Conservation (phyloP, 2,329 filamentous ascomycete genomes). For the Sporothrix sp. region DNA sequence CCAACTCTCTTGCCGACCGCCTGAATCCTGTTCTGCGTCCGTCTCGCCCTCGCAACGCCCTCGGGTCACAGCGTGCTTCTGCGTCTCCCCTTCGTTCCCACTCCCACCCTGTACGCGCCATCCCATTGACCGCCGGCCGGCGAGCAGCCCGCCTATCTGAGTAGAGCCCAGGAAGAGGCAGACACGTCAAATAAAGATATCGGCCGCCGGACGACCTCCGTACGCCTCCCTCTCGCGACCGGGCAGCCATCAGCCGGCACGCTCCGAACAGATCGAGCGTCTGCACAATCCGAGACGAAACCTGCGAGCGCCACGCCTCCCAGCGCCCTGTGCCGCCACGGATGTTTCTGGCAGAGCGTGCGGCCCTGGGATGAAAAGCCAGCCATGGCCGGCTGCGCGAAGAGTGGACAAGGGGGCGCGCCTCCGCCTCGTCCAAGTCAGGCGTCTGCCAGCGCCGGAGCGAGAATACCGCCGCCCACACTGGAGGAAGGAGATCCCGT, state of each 20-base stretch:
- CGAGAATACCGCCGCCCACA: neutral
- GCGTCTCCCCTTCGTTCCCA: neutral
- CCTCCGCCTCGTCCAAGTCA: constrained; percentile 9
- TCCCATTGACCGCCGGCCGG: neutral
- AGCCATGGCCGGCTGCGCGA: constrained; percentile 19
- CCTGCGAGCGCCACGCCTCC: no score
- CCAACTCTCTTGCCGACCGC: neutral
- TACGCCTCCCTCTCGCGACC: no score
- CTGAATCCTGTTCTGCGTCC: neutral
- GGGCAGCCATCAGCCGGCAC: no score
- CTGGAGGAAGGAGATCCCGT: no score
- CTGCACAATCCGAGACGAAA: no score
- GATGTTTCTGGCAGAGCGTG: neutral
- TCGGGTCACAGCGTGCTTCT: neutral
- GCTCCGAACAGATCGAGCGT: no score
- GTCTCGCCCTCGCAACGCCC: neutral
- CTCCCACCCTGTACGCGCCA: no score
- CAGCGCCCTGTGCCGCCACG: no score
- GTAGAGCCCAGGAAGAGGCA: neutral
- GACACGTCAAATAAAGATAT: neutral
- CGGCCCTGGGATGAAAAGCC: constrained; percentile 14
- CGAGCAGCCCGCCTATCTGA: neutral
- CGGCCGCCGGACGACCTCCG: no score
- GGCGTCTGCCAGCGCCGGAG: neutral
- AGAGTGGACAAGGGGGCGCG: constrained; percentile 13